Percentiles rank a stretch among this genome's conserved stretches.
Evolutionary conservation across 169 alveolate genomes (phyloP).

Genomic region (Cryptosporidium felis): DNA sequence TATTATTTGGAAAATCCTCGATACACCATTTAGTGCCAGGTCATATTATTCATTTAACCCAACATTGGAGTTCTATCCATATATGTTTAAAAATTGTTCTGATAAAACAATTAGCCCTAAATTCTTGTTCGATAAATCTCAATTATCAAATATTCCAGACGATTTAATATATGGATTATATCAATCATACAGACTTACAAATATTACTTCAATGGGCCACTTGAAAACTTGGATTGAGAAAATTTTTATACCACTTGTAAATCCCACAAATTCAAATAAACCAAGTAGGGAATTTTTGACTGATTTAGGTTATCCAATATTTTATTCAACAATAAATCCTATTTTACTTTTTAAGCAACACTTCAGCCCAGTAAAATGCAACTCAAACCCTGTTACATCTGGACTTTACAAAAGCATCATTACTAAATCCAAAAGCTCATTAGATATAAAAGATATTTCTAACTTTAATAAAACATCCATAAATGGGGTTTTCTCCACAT

Average conservation of each 20-base stretch:
- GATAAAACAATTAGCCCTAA: background rate
- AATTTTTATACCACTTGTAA: slow-evolving; percentile 39
- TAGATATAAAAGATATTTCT: slow-evolving; percentile 12
- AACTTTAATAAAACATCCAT: slow-evolving; percentile 10
- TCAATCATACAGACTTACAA: slow-evolving; percentile 40
- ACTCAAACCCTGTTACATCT: slow-evolving; percentile 35
- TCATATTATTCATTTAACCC: slow-evolving; percentile 36
- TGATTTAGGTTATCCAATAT: slow-evolving; percentile 26
- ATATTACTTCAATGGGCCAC: slow-evolving; percentile 49
- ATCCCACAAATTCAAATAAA: background rate
- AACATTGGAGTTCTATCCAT: slow-evolving; percentile 39
- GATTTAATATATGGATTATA: slow-evolving; percentile 22
- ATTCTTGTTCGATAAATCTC: slow-evolving; percentile 19
- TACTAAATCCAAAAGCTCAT: slow-evolving; percentile 2
- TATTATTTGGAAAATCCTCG: slow-evolving; percentile 43
- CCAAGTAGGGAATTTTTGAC: background rate
- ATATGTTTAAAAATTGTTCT: slow-evolving; percentile 45
- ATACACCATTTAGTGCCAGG: slow-evolving; percentile 58
- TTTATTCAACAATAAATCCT: slow-evolving; percentile 41
- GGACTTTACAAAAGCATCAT: slow-evolving; percentile 7
- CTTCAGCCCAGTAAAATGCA: slow-evolving; percentile 25
- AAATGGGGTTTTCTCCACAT: background rate
- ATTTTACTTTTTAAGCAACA: slow-evolving; percentile 36
- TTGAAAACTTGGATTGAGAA: slow-evolving; percentile 39
- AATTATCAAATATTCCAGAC: slow-evolving; percentile 15